phyloP scores from a whole-genome alignment of 1,284 basidiomycete species.

The Apiotrichum laibachii region DNA sequence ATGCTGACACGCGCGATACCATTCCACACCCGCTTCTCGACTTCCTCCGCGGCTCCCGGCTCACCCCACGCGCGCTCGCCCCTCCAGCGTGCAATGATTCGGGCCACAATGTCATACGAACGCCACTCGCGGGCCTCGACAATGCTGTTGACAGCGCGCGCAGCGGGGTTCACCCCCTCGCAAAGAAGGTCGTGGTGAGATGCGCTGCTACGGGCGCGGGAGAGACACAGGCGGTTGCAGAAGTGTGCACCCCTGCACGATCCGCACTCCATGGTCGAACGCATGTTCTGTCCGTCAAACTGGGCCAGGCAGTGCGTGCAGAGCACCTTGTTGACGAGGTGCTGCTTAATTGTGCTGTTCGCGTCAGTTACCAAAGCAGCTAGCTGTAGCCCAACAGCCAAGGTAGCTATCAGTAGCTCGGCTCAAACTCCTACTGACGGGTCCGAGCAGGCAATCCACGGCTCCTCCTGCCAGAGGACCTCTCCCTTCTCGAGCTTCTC shows the following conservation, averaged over 20 bases:
- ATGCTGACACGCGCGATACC: slow-evolving; percentile 45
- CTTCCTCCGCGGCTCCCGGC: slow-evolving; percentile 21
- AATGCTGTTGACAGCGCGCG: slow-evolving; percentile 61
- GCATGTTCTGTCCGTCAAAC: slow-evolving; percentile 29
- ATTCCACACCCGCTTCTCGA: slow-evolving; percentile 36
- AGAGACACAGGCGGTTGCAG: slow-evolving; percentile 72
- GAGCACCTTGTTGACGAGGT: slow-evolving; percentile 27
- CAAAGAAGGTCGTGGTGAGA: slow-evolving; percentile 72
- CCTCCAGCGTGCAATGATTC: slow-evolving; percentile 63
- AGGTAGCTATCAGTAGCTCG: neutral
- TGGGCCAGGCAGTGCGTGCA: slow-evolving; percentile 41
- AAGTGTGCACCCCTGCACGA: slow-evolving; percentile 59
- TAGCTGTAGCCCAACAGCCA: neutral
- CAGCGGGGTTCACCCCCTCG: slow-evolving; percentile 67
- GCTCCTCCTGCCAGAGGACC: slow-evolving; percentile 71
- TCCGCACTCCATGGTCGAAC: slow-evolving; percentile 30
- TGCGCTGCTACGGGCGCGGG: slow-evolving; percentile 55
- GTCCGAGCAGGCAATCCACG: slow-evolving; percentile 49
- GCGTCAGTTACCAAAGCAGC: neutral
- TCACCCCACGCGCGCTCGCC: slow-evolving; percentile 60
- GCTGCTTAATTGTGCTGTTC: slow-evolving; percentile 26
- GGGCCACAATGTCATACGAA: slow-evolving; percentile 68
- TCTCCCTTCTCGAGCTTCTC: slow-evolving; percentile 67
- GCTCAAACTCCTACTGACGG: slow-evolving; percentile 35
- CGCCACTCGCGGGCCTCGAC: slow-evolving; percentile 65